A percentile compares a stretch with the other conserved stretches of the same genome.
Conservation (phyloP, 192 early-diverging fungal genomes). For the Backusella sp. region DNA sequence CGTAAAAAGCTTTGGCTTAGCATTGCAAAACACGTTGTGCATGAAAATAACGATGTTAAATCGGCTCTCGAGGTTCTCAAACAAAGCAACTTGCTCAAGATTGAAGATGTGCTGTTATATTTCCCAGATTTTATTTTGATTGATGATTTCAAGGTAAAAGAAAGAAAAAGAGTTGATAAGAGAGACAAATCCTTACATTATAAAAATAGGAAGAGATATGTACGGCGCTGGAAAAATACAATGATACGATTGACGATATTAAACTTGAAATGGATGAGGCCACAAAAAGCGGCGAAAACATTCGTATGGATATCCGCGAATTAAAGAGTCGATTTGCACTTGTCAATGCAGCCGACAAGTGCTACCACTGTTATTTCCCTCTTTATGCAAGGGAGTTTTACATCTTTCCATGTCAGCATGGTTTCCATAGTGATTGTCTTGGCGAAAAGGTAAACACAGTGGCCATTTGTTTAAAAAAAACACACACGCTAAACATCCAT, state of each 20-base stretch:
- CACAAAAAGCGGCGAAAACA: conserved; percentile 87
- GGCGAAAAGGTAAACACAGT: conserved; percentile 57
- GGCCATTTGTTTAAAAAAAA: neutral
- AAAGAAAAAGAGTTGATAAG: neutral
- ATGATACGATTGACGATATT: conserved; percentile 83
- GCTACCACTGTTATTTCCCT: conserved; percentile 75
- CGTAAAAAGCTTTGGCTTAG: conserved; percentile 90
- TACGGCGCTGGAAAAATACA: conserved; percentile 89
- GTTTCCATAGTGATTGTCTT: conserved; percentile 93
- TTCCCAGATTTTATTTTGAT: conserved; percentile 98
- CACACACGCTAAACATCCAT: no score
- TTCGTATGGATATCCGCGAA: conserved; percentile 86
- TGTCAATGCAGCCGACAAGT: conserved; percentile 70
- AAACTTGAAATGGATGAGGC: conserved; percentile 96
- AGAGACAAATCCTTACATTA: no score
- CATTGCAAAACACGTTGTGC: conserved; percentile 90
- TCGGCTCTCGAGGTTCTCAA: conserved; percentile 82
- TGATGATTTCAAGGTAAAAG: conserved; percentile 85
- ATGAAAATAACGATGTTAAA: conserved; percentile 82
- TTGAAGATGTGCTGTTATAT: conserved; percentile 95
- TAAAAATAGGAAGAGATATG: conserved; percentile 76
- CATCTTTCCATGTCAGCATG: conserved; percentile 94
- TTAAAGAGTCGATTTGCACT: conserved; percentile 75
- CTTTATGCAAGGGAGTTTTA: conserved; percentile 88
- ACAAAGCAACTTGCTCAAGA: conserved; percentile 79